These are phyloP conservation scores for Phymatotrichopsis omnivora DNA, from an alignment of 2,329 filamentous ascomycete genomes.

Conservation along the genomic window DNA sequence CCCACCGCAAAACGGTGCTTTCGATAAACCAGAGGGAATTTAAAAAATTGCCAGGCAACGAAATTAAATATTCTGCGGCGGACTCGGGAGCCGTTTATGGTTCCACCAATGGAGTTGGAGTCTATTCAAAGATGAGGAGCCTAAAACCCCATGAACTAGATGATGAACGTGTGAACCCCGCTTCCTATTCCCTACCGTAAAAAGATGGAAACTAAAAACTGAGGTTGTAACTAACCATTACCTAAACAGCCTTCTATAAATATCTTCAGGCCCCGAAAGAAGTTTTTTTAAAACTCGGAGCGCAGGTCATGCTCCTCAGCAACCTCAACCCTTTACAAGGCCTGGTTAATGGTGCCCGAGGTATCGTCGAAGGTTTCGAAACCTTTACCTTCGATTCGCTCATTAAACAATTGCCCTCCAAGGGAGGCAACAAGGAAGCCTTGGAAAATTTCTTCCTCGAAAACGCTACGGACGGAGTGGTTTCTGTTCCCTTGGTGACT, in stretches of 20 bases:
- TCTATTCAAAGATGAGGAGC: not conserved
- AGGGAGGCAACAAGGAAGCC: not conserved
- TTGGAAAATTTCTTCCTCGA: no score
- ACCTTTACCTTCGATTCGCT: not conserved
- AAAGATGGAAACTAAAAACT: no score
- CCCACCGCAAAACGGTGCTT: no score
- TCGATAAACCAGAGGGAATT: no score
- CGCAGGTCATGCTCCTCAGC: constrained; percentile 25
- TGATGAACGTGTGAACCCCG: not conserved
- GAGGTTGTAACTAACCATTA: not conserved
- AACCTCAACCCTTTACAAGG: constrained; percentile 1
- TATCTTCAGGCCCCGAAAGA: constrained; percentile 8
- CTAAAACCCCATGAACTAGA: not conserved
- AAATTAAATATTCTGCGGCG: no score
- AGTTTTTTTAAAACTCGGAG: constrained; percentile 12
- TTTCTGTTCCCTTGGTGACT: no score
- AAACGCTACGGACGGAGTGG: no score
- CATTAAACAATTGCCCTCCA: not conserved
- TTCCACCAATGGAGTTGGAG: not conserved
- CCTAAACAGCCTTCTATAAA: constrained; percentile 13
- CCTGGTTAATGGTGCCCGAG: constrained; percentile 23
- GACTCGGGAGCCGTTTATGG: no score
- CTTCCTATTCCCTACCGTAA: no score
- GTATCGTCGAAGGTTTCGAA: constrained; percentile 6
- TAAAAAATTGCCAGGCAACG: no score